Base-by-base conservation (phyloP, 2,329 filamentous ascomycete species). In the Exophiala xenobiotica region DNA sequence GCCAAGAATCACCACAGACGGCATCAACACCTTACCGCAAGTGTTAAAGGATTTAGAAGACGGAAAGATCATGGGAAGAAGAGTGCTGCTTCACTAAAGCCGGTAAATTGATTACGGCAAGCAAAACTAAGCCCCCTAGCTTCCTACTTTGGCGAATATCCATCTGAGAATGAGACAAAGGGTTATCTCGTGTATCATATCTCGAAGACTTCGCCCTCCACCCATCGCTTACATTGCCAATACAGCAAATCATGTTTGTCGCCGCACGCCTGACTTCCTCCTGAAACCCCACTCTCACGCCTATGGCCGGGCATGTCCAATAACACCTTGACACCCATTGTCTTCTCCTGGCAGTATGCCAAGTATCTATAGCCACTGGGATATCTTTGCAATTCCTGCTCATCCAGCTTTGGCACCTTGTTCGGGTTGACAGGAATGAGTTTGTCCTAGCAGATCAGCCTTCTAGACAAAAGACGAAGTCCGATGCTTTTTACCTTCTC, bases 191-290 rank as follows among this genome's bases (percentile, higher is more conserved):
- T n/a, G n/a, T 31, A 16, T 51, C 38, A 52, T 4, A 54, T 33
- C 2, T 51, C 42, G 14, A 54, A 26, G 9, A 47, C 31, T 18
- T 46, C 46, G 6, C 73, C 73, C 50, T 76, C 71, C 22, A 76
- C 51, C 73, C 74, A 76, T 16, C 66, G 56, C 59, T 75, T 75
- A 6, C 65, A 66, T 57, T 71, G 67, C 61, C 65, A 61, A 60
- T 76, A 77, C 49, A 77, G 57, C 9, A 70, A 23, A 62, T 77
- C 73, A 65, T 77, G 74, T 55, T 75, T 75, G 50, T 70, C 61
- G 12, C 71, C 70, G 53, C 60, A 65, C 3, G 61, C 46, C n/a
- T 61, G 69, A 12, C 42, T 49, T 2, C 53, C 53, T 3, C 56
- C 53, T 9, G 42, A 22, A 3, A 49, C 24, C 4, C 47, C 44